These are phyloP conservation scores for Dendrobium chrysotoxum DNA, from an alignment of 106 monocot genomes.

Conservation along the genomic window DNA sequence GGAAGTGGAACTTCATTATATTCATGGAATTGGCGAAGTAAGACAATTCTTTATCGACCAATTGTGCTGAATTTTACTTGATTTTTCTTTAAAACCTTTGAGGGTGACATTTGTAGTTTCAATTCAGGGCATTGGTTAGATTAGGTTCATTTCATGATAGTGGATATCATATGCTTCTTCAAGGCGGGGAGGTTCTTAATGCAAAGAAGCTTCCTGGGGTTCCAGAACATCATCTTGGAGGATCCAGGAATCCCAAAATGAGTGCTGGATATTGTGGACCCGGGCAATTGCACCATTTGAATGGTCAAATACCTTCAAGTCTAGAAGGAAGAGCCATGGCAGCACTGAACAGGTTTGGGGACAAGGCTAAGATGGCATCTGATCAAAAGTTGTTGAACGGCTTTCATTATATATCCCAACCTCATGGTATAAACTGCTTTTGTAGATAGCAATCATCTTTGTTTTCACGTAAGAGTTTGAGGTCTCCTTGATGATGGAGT, in stretches of 20 bases:
- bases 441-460: not conserved
- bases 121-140: conserved; percentile 63
- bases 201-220: not conserved
- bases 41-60: conserved; percentile 5
- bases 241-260: conserved; percentile 8
- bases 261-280: conserved; percentile 16
- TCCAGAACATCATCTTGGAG: conserved; percentile 8
- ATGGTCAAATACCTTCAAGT: conserved; percentile 30
- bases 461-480: not conserved
- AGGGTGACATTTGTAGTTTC: not conserved
- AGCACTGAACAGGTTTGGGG: conserved; percentile 69
- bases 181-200: conserved; percentile 75
- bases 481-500: not conserved
- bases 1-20: conserved; percentile 87
- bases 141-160: conserved; percentile 64
- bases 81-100: not conserved
- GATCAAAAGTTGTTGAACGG: conserved; percentile 25
- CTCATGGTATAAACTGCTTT: conserved; percentile 32
- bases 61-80: conserved; percentile 7
- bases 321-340: conserved; percentile 70
- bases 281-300: conserved; percentile 12
- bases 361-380: conserved; percentile 56
- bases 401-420: conserved; percentile 1
- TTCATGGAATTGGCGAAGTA: conserved; percentile 69
- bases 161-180: conserved; percentile 86